Conservation (phyloP, 2,329 filamentous ascomycete species). For the Fusarium sp. region DNA sequence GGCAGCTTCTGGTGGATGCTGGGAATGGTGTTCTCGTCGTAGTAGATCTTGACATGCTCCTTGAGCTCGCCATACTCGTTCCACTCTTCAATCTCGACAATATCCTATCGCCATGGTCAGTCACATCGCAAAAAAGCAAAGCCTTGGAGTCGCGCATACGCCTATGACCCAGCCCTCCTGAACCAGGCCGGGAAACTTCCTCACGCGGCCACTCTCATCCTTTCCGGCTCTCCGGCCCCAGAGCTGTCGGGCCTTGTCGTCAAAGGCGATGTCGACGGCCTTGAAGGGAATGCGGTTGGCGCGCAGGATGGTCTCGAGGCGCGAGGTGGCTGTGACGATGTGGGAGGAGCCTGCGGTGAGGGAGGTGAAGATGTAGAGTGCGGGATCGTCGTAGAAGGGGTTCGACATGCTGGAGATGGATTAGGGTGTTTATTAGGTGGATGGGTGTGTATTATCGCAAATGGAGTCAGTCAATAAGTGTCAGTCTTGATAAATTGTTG, state of each 20-base stretch:
- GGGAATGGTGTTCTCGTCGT: conserved; percentile 71
- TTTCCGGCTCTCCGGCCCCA: conserved; percentile 89
- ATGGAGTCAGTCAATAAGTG: conserved; percentile 1
- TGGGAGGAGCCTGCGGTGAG: conserved; percentile 95
- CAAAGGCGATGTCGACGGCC: conserved; percentile 89
- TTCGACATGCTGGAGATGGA: conserved; percentile 50
- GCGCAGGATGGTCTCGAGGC: conserved; percentile 94
- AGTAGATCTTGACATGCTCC: conserved; percentile 80
- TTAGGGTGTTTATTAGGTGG: neutral
- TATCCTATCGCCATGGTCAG: conserved; percentile 70
- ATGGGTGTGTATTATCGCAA: conserved; percentile 17
- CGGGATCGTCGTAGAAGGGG: conserved; percentile 69
- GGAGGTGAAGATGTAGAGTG: conserved; percentile 95
- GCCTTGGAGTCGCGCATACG: conserved; percentile 66
- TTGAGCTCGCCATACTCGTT: conserved; percentile 98
- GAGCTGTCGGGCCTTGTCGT: conserved; percentile 87
- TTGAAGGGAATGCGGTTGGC: conserved; percentile 96
- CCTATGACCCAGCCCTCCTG: conserved; percentile 88
- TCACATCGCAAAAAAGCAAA: neutral
- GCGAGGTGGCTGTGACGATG: conserved; percentile 94
- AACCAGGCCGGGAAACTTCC: conserved; percentile 89
- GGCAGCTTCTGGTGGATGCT: conserved; percentile 65
- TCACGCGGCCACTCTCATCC: conserved; percentile 67
- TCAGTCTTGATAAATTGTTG: neutral
- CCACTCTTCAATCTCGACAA: conserved; percentile 97